Percentiles rank a stretch among this genome's conserved stretches.
phyloP scores from a whole-genome alignment of 257 asterid species.

The Solanum habrochaites region DNA sequence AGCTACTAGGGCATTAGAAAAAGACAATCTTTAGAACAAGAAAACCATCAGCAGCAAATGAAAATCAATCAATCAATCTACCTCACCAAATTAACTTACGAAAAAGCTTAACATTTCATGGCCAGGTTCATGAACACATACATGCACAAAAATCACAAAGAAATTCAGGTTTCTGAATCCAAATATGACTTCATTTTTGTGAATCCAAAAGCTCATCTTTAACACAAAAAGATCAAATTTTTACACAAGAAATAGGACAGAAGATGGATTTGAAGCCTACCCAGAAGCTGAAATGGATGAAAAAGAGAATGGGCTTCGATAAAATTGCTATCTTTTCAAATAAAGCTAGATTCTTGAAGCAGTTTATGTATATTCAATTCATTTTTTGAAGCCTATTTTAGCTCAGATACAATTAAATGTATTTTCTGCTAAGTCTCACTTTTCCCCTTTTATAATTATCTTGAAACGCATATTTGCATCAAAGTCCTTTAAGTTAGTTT shows the following conservation, averaged over 20 bases:
- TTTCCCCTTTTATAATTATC: not conserved
- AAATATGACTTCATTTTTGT: not conserved
- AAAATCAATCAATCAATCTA: not conserved
- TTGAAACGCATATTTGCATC: not conserved
- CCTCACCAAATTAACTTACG: not conserved
- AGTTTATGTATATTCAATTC: not conserved
- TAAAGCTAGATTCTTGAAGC: not conserved
- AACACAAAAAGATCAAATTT: not conserved
- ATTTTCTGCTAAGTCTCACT: not conserved
- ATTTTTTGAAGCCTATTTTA: not conserved
- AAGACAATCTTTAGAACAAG: not conserved
- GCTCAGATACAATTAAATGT: not conserved
- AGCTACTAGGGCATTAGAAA: not conserved
- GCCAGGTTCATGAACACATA: not conserved
- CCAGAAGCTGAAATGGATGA: not conserved
- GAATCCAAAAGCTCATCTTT: not conserved
- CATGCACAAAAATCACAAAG: not conserved
- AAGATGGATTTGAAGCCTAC: constrained; percentile 3
- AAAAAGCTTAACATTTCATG: not conserved
- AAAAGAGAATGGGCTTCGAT: constrained; percentile 4
- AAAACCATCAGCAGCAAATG: not conserved
- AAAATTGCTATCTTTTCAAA: not conserved
- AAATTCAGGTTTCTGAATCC: not conserved
- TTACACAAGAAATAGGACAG: not conserved
- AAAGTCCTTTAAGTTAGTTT: not conserved